Conservation (phyloP, 2,329 filamentous ascomycete species). For the Arthrocladium fulminans region DNA sequence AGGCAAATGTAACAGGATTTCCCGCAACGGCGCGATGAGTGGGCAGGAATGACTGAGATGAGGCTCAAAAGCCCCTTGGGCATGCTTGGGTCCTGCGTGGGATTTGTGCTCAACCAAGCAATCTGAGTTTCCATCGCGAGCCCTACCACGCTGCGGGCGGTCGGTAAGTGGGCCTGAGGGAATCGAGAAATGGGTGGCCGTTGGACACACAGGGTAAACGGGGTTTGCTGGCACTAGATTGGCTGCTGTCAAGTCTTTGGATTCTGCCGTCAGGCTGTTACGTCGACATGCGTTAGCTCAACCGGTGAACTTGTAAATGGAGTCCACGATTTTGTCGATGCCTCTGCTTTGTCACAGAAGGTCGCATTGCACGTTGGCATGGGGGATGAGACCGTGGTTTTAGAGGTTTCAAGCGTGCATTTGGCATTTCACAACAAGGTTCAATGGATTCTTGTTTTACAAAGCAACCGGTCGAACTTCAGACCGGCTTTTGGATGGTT, state of each 20-base stretch:
- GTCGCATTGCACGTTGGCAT: no score
- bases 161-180: slow-evolving; percentile 2
- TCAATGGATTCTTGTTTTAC: no score
- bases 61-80: slow-evolving; percentile 1
- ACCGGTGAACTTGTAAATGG: neutral
- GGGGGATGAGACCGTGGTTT: no score
- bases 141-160: neutral
- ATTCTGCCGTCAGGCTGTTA: neutral
- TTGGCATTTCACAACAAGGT: no score
- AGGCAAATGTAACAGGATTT: neutral
- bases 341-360: no score
- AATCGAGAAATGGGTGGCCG: neutral
- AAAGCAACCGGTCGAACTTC: no score
- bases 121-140: neutral
- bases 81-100: neutral
- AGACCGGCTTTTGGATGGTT: no score
- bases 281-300: slow-evolving; percentile 2
- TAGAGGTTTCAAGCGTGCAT: no score
- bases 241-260: neutral
- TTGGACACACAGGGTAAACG: neutral
- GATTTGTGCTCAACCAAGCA: neutral
- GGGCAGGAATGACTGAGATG: neutral
- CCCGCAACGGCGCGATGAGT: neutral
- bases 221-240: neutral
- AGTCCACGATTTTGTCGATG: no score